Evolutionary conservation across 805 yeast genomes (phyloP).

Genomic region (Wickerhamomyces mucosus): DNA sequence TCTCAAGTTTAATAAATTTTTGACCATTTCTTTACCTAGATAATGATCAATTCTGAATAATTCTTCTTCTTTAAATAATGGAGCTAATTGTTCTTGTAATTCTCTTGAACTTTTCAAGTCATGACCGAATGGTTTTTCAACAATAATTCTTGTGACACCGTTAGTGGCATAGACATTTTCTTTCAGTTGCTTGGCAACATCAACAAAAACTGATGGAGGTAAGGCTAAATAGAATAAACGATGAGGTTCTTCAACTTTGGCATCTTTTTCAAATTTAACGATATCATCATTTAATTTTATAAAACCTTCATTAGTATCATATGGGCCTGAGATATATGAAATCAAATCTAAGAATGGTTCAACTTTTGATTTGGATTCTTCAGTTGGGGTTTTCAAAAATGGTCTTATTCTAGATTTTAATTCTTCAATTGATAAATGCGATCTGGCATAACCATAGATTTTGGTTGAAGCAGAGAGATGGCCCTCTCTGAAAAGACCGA

Average conservation of each 20-base stretch:
- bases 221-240: conserved; percentile 87
- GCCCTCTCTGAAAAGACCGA: conserved; percentile 71
- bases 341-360: conserved; percentile 59
- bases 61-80: conserved; percentile 85
- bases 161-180: conserved; percentile 53
- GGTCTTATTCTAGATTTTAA: conserved; percentile 58
- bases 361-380: conserved; percentile 30
- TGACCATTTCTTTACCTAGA: conserved; percentile 96
- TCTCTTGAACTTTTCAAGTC: conserved; percentile 74
- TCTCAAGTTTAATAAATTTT: conserved; percentile 80
- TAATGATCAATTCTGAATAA: conserved; percentile 95
- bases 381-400: conserved; percentile 47
- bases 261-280: conserved; percentile 45
- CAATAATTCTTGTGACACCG: conserved; percentile 74
- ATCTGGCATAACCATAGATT: conserved; percentile 89
- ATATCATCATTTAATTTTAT: conserved; percentile 43
- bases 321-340: conserved; percentile 67
- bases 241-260: conserved; percentile 45
- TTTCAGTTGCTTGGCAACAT: conserved; percentile 69
- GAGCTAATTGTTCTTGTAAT: conserved; percentile 69
- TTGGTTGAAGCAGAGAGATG: conserved; percentile 58
- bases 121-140: conserved; percentile 96
- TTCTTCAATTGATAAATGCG: conserved; percentile 58
- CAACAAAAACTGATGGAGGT: conserved; percentile 86
- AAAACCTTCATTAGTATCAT: conserved; percentile 76